phyloP scores from a whole-genome alignment of 106 monocot species.

The Cymbidium sinense region DNA sequence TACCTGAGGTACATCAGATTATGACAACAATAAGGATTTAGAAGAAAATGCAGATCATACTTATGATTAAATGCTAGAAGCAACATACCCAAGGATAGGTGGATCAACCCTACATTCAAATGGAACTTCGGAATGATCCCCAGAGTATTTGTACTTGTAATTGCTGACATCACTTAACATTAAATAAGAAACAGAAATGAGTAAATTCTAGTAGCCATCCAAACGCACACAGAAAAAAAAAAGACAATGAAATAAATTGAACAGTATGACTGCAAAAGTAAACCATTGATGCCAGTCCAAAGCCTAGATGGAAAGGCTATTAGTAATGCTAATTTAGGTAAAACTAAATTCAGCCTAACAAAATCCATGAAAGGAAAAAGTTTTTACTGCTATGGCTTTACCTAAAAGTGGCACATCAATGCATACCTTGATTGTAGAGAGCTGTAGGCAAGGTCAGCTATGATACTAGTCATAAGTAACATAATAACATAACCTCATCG shows the following conservation, averaged over 20 bases:
- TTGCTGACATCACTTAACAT: conserved; percentile 34
- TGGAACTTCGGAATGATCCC: conserved; percentile 23
- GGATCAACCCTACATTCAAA: conserved; percentile 79
- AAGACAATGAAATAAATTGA: not conserved
- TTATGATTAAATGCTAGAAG: not conserved
- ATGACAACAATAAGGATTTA: not conserved
- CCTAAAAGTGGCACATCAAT: not conserved
- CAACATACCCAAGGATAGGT: conserved; percentile 71
- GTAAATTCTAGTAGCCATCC: not conserved
- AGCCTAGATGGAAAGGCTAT: not conserved
- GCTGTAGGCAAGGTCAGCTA: not conserved
- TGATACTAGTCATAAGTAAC: not conserved
- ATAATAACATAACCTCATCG: not conserved
- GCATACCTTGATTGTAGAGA: not conserved
- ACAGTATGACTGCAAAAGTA: not conserved
- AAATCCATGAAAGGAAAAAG: too few species aligned
- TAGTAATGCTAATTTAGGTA: too few species aligned
- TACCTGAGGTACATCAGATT: conserved; percentile 40
- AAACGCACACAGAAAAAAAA: not conserved
- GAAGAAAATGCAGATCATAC: not conserved
- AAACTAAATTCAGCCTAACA: too few species aligned
- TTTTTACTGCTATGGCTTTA: not conserved
- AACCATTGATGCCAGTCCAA: not conserved
- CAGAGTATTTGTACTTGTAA: conserved; percentile 19
- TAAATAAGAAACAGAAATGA: conserved; percentile 12